These are phyloP conservation scores for Hypoxylon sp. DNA, from an alignment of 2,329 filamentous ascomycete genomes.

Conservation along the genomic window DNA sequence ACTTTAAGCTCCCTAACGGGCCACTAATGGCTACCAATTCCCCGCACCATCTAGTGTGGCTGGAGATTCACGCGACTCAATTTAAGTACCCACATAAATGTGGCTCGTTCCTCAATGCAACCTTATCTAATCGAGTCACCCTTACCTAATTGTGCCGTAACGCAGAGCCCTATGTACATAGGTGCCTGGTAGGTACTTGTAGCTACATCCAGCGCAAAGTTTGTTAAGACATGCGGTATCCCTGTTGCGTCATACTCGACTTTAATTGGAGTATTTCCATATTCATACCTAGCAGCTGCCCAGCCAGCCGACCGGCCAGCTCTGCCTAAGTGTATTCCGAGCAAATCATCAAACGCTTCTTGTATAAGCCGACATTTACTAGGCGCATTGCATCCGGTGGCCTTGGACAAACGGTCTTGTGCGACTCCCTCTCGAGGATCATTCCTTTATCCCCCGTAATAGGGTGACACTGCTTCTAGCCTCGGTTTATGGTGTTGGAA, in stretches of 20 bases:
- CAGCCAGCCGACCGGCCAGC: neutral
- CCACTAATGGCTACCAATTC: slow-evolving; percentile 16
- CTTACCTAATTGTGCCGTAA: neutral
- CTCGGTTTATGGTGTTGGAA: slow-evolving; percentile 17
- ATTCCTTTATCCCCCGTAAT: slow-evolving; percentile 20
- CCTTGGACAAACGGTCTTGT: slow-evolving; percentile 24
- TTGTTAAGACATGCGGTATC: slow-evolving; percentile 16
- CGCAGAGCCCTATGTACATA: too few species aligned
- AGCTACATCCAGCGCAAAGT: neutral
- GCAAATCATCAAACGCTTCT: slow-evolving; percentile 19
- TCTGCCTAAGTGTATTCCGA: neutral
- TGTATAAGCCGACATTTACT: slow-evolving; percentile 23
- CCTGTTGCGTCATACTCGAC: slow-evolving; percentile 25
- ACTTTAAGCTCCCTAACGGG: slow-evolving; percentile 35
- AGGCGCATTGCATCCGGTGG: slow-evolving; percentile 5
- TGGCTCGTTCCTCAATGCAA: neutral
- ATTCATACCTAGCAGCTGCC: neutral
- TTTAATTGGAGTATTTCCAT: slow-evolving; percentile 22
- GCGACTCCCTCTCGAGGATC: slow-evolving; percentile 16
- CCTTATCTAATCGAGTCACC: neutral
- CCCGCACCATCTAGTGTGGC: slow-evolving; percentile 21
- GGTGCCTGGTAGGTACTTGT: neutral
- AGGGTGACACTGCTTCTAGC: slow-evolving; percentile 30
- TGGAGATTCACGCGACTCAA: slow-evolving; percentile 2
- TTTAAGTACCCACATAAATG: neutral